phyloP scores from a whole-genome alignment of 2,329 filamentous ascomycete species.

The Albifimbria verrucaria region DNA sequence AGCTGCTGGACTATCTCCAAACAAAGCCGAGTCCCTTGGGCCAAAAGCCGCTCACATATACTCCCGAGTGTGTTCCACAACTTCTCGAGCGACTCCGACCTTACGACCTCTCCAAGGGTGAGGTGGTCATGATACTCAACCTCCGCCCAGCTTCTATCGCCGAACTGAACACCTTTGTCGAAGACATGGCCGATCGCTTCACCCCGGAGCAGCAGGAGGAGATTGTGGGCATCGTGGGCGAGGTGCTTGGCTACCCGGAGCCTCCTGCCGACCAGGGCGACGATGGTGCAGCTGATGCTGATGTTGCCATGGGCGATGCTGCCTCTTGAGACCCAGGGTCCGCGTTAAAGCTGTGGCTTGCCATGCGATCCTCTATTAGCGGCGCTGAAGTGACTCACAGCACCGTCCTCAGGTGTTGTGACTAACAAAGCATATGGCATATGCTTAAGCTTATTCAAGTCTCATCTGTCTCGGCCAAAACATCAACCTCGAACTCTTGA shows the following conservation, averaged over 20 bases:
- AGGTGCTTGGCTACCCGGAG: slow-evolving; percentile 55
- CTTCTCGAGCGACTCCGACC: slow-evolving; percentile 54
- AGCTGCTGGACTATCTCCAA: slow-evolving; percentile 61
- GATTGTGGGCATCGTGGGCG: slow-evolving; percentile 53
- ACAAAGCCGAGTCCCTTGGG: slow-evolving; percentile 54
- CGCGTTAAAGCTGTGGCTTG: too few species aligned
- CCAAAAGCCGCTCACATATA: slow-evolving; percentile 52
- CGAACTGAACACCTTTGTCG: slow-evolving; percentile 60
- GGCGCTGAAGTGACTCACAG: too few species aligned
- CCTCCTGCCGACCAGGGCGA: slow-evolving; percentile 22
- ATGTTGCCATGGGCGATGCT: slow-evolving; percentile 35
- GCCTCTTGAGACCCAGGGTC: slow-evolving; percentile 23
- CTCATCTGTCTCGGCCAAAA: too few species aligned
- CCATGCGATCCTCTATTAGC: too few species aligned
- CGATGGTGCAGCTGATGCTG: slow-evolving; percentile 26
- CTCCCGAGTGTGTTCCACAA: slow-evolving; percentile 44
- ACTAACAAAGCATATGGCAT: too few species aligned
- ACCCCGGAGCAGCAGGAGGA: slow-evolving; percentile 54
- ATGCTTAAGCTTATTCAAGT: too few species aligned
- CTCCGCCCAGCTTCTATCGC: slow-evolving; percentile 55
- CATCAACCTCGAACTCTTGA: too few species aligned
- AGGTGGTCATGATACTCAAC: slow-evolving; percentile 67
- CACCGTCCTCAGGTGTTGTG: too few species aligned
- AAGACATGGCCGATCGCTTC: slow-evolving; percentile 62
- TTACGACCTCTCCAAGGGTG: slow-evolving; percentile 63